phyloP scores from a whole-genome alignment of 1,139 yeast species.

The Meyerozyma athensensis region DNA sequence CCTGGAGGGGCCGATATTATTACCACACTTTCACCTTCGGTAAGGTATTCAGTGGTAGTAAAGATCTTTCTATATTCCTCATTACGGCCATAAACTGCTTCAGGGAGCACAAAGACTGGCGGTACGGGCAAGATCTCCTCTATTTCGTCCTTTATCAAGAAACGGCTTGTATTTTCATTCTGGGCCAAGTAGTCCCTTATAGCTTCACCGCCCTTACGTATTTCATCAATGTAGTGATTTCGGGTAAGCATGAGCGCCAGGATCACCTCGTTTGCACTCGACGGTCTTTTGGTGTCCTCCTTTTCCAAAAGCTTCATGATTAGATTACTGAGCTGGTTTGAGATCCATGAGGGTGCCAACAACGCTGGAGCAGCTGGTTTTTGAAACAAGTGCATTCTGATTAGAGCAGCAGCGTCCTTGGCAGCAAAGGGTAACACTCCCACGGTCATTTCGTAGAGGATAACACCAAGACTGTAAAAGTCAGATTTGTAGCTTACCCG shows the following conservation, averaged over 20 bases:
- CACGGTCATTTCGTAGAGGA: conserved; percentile 44
- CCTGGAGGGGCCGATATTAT: conserved; percentile 45
- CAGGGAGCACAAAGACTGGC: conserved; percentile 24
- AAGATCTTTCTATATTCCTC: conserved; percentile 23
- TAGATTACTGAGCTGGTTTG: conserved; percentile 32
- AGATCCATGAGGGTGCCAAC: conserved; percentile 31
- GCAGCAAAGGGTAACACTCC: conserved; percentile 45
- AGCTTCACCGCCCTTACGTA: conserved; percentile 5
- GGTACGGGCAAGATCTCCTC: conserved; percentile 10
- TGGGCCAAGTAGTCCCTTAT: conserved; percentile 8
- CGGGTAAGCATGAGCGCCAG: conserved; percentile 30
- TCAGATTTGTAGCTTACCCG: conserved; percentile 48
- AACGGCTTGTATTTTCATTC: conserved; percentile 7
- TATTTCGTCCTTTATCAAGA: conserved; percentile 6
- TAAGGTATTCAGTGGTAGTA: conserved; percentile 20
- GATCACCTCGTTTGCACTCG: conserved; percentile 31
- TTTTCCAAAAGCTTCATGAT: conserved; percentile 45
- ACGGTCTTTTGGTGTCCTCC: conserved; percentile 38
- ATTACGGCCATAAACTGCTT: conserved; percentile 34
- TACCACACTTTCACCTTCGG: conserved; percentile 24
- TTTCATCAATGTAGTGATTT: conserved; percentile 17
- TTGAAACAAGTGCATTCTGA: conserved; percentile 39
- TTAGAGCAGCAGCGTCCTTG: conserved; percentile 36
- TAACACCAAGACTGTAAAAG: conserved; percentile 47
- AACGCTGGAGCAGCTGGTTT: conserved; percentile 38